These are phyloP conservation scores for Exophiala xenobiotica DNA, from an alignment of 2,329 filamentous ascomycete species.

Conservation along the genomic window DNA sequence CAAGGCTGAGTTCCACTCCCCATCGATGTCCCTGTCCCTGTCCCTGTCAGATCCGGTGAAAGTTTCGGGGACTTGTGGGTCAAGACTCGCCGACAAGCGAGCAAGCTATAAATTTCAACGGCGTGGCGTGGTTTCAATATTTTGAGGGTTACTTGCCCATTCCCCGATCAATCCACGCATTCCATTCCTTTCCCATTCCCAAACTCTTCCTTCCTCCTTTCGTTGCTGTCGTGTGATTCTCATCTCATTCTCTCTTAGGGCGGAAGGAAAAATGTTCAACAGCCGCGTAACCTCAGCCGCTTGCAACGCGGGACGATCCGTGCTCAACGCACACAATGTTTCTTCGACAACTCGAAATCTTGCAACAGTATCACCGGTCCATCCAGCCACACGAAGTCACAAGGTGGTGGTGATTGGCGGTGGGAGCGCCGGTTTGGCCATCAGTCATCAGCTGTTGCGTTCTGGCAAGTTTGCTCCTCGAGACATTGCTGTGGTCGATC, in stretches of 20 bases:
- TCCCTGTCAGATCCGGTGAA: no score
- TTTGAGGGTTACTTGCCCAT: no score
- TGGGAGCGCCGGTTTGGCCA: constrained; percentile 63
- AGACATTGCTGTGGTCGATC: constrained; percentile 66
- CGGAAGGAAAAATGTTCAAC: neutral
- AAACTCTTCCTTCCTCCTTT: neutral
- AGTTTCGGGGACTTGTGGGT: neutral
- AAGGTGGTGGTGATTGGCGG: constrained; percentile 67
- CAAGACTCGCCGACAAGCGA: neutral
- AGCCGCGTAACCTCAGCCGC: neutral
- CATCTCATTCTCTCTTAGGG: neutral
- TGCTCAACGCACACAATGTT: neutral
- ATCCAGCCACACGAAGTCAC: constrained; percentile 49
- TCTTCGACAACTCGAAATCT: constrained; percentile 5
- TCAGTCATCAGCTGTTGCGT: constrained; percentile 67
- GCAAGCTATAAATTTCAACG: neutral
- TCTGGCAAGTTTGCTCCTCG: constrained; percentile 56
- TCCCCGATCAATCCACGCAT: neutral
- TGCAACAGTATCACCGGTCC: constrained; percentile 38
- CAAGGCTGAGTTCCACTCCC: neutral
- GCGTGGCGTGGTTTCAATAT: neutral
- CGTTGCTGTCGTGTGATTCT: neutral
- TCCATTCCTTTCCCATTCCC: no score
- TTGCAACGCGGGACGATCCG: neutral
- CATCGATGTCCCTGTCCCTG: no score